Evolutionary conservation across 176 grass and related monocot species (phyloP), one percentile per base, ranked within the genome.

Genomic region (Saccharum spontaneum): DNA sequence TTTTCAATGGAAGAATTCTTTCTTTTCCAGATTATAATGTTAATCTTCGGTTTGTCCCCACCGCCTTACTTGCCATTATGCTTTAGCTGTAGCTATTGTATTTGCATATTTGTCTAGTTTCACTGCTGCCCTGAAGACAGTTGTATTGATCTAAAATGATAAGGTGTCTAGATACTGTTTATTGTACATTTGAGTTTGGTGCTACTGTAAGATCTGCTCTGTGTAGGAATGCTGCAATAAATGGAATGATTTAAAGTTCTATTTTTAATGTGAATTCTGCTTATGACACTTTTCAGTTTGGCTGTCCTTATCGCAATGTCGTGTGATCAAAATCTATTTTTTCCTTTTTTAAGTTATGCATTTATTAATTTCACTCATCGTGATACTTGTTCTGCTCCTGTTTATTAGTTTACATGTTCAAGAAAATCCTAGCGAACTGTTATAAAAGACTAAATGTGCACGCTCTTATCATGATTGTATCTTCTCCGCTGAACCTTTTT

Each of bases 1-100:
- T 73, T 82, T 79, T 43, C 45, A 46, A 12, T 37, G 43, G 77
- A 40, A 34, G 22, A 45, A 16, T 46, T 78, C 46, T 80, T 75
- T 59, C 8, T 80, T 84, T 60, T 22, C 15, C 4, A 3, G 77
- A 23, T n/a, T 31, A 50, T 18, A 84, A 71, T 75, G 8, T 73
- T 83, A 78, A 38, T 57, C 59, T 43, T 12, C 69, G 33, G 48
- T 36, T 80, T 40, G 18, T 80, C 57, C 4, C 34, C 34, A 59
- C 22, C 31, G 65, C 69, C n/a, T 62, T 85, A 62, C 39, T 67
- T 84, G 61, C 14, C 33, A 50, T 41, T 80, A 80, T 80, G 76
- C 63, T 83, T 40, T 87, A 70, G 76, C 69, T 71, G 76, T 33
- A 87, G 61, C 49, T 90, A 41, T 41, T 67, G 57, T 82, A 64